phyloP scores from a whole-genome alignment of 2,329 filamentous ascomycete species.

The Tothia fuscella region DNA sequence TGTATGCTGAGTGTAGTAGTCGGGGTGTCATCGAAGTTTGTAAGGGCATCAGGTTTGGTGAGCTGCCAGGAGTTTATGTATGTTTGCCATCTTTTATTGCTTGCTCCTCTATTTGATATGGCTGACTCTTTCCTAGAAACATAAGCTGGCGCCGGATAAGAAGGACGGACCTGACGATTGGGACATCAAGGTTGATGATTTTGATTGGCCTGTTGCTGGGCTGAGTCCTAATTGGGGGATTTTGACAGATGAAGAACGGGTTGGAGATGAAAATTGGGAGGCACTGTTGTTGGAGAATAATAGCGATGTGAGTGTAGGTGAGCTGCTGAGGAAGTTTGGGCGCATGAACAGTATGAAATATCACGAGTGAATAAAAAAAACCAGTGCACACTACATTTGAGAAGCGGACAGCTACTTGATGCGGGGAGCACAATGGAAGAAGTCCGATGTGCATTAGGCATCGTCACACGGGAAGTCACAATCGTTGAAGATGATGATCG shows the following conservation, averaged over 20 bases:
- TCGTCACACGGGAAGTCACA: too few species aligned
- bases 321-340: background rate
- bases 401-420: too few species aligned
- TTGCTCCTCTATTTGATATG: slow-evolving; percentile 3
- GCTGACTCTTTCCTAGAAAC: slow-evolving; percentile 14
- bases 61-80: slow-evolving; percentile 59
- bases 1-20: slow-evolving; percentile 73
- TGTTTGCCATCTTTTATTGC: slow-evolving; percentile 24
- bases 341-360: too few species aligned
- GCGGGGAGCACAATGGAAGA: too few species aligned
- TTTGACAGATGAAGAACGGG: slow-evolving; percentile 46
- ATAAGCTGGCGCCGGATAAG: background rate
- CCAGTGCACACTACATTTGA: too few species aligned
- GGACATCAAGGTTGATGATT: slow-evolving; percentile 89
- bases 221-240: slow-evolving; percentile 81
- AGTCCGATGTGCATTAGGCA: too few species aligned
- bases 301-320: background rate
- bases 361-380: too few species aligned
- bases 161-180: slow-evolving; percentile 33
- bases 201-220: slow-evolving; percentile 87
- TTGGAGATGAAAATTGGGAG: slow-evolving; percentile 3
- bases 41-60: slow-evolving; percentile 62
- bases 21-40: slow-evolving; percentile 94
- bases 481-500: too few species aligned
- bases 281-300: background rate